Base-by-base conservation (phyloP, 805 yeast genomes). In the Kregervanrija delftensis region DNA sequence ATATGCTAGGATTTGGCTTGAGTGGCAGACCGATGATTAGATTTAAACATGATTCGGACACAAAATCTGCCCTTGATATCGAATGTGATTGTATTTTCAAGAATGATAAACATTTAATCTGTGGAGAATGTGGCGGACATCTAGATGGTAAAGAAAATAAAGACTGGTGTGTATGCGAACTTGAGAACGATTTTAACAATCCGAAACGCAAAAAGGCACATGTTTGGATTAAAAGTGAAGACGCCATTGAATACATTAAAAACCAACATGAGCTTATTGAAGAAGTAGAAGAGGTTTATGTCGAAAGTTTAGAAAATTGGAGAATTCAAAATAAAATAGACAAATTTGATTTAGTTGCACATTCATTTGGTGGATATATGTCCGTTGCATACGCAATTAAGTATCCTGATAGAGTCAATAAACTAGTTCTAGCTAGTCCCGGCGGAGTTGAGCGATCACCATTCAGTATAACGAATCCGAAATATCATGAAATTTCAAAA, bases 301-400 rank as follows among this genome's bases (percentile, higher is more conserved):
- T 75, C 8, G 74, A 72, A 9, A 74, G 81, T 2, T 59, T 86
- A 6, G 91, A 86, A 42, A 58, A 63, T 6, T 86, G 95, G 93
- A 66, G 93, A 53, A 47, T 45, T 8, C 63, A 54, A 8, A 65
- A 73, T 15, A 68, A 69, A 0, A 59, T 86, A 10, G 72, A 68
- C 1, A 71, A 75, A 49, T 72, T 86, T 35, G 83, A 76, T 54
- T 57, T 86, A 11, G 64, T 86, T 15, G 91, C 88, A 0, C 95
- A 86, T 60, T 85, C 95, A 0, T 79, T 77, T 50, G 95, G 95
- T 31, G 93, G 88, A 0, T 81, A 83, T 53, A 66, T 87, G 65
- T 75, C 86, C 0, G 75, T 76, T 40, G 74, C 81, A 6, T 86
- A 83, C 58, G 71, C 85, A 2, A 56, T 79, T 37, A 75, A 68